A percentile compares a stretch with the other conserved stretches of the same genome.
phyloP scores from a whole-genome alignment of 257 asterid genomes.

The Anisodus tanguticus region DNA sequence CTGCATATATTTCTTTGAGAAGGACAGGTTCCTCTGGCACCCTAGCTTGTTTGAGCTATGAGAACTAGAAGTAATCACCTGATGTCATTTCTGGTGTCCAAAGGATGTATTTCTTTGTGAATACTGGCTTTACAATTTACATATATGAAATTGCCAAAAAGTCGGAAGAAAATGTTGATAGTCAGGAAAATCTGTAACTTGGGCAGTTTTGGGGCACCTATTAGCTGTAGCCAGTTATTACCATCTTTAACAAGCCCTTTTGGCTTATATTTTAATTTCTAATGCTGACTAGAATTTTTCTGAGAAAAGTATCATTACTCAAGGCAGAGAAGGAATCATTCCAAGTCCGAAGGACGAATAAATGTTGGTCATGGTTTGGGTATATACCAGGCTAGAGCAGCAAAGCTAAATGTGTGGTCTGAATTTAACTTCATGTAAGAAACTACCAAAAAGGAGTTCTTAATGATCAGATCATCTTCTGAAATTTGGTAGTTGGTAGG shows the following conservation, averaged over 20 bases:
- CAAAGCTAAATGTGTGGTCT: neutral
- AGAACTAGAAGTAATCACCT: neutral
- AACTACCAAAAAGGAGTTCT: neutral
- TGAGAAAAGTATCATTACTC: neutral
- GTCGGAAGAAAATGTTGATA: neutral
- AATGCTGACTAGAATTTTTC: neutral
- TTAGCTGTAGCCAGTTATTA: neutral
- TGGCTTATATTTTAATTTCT: neutral
- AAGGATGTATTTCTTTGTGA: neutral
- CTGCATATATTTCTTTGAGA: neutral
- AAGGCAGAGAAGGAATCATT: neutral
- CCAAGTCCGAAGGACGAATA: neutral
- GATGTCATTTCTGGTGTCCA: neutral
- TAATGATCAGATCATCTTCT: neutral
- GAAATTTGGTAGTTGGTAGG: neutral
- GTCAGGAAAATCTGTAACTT: neutral
- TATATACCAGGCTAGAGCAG: slow-evolving; percentile 2
- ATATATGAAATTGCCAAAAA: neutral
- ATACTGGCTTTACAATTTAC: neutral
- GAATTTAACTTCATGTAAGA: neutral
- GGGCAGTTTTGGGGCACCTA: neutral
- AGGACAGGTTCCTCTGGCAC: neutral
- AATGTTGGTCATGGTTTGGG: neutral
- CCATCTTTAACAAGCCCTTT: slow-evolving; percentile 1
- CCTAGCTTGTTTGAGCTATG: slow-evolving; percentile 10